These are phyloP conservation scores for Penicillium brevicompactum DNA, from an alignment of 2,329 filamentous ascomycete species.

Conservation along the genomic window DNA sequence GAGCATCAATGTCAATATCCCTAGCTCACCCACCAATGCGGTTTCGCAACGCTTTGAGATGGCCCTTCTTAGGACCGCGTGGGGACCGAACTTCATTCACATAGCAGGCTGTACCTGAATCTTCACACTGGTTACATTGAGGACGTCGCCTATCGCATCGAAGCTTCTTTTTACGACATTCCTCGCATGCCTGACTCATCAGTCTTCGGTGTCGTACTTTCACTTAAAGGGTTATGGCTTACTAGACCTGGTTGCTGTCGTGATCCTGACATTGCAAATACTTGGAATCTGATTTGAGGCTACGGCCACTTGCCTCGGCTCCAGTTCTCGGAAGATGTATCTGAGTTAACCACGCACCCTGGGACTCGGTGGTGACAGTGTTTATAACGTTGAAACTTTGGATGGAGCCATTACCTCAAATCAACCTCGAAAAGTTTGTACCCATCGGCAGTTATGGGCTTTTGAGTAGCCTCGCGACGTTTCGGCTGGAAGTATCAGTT, in stretches of 20 bases:
- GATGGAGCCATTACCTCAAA: neutral
- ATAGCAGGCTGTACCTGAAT: conserved; percentile 30
- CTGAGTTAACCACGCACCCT: neutral
- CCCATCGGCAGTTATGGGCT: neutral
- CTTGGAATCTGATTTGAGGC: too few species aligned
- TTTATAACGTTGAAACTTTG: neutral
- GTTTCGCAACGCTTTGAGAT: conserved; percentile 29
- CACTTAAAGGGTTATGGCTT: neutral
- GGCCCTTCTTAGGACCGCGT: conserved; percentile 31
- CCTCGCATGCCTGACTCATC: conserved; percentile 27
- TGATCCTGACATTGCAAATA: neutral
- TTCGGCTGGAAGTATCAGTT: neutral
- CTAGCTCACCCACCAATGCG: conserved; percentile 27
- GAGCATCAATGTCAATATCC: neutral
- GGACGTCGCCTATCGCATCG: conserved; percentile 31
- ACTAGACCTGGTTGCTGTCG: conserved; percentile 11
- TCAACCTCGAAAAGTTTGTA: neutral
- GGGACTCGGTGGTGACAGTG: neutral
- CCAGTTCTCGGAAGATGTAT: too few species aligned
- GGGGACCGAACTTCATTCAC: conserved; percentile 29
- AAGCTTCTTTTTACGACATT: conserved; percentile 33
- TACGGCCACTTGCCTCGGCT: too few species aligned
- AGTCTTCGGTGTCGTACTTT: neutral
- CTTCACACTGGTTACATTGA: conserved; percentile 30
- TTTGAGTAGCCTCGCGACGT: neutral